Evolutionary conservation across 2,329 filamentous ascomycete species (phyloP).

Genomic region (Calonectria hawksworthii): DNA sequence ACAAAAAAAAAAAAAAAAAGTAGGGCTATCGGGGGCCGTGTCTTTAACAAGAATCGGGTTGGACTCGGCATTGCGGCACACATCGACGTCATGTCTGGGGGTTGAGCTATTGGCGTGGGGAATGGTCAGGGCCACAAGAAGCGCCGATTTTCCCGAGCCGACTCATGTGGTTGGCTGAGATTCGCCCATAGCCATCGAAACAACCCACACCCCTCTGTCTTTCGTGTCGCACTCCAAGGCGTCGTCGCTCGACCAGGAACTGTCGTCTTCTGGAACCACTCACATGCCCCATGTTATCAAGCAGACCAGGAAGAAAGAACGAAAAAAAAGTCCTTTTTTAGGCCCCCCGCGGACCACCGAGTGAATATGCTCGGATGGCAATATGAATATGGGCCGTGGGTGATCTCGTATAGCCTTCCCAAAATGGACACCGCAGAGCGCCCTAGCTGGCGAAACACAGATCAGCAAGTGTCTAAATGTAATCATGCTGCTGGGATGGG

Average conservation of each 20-base stretch:
- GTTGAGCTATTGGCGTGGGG: constrained; percentile 35
- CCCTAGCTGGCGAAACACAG: constrained; percentile 26
- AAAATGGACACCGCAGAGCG: constrained; percentile 15
- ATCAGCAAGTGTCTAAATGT: constrained; percentile 25
- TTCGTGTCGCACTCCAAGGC: background rate
- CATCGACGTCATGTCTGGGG: constrained; percentile 44
- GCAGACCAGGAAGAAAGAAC: too few species aligned
- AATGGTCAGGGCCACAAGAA: constrained; percentile 37
- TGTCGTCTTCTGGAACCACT: constrained; percentile 20
- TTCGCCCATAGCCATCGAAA: constrained; percentile 15
- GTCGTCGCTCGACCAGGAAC: constrained; percentile 2
- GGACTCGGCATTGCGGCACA: constrained; percentile 46
- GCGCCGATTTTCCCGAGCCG: constrained; percentile 45
- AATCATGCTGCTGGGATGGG: background rate
- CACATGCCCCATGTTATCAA: constrained; percentile 11
- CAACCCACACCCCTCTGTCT: background rate
- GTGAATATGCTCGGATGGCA: background rate
- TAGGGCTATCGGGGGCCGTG: constrained; percentile 19
- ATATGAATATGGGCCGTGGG: background rate
- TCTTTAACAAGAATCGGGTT: constrained; percentile 18
- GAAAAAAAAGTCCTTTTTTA: background rate
- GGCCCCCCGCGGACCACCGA: background rate
- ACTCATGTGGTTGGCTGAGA: constrained; percentile 25
- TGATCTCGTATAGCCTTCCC: constrained; percentile 28
- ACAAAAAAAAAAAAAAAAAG: background rate